Evolutionary conservation across 371 early-diverging fungal genomes (phyloP).

Genomic region (Mucor ambiguus): DNA sequence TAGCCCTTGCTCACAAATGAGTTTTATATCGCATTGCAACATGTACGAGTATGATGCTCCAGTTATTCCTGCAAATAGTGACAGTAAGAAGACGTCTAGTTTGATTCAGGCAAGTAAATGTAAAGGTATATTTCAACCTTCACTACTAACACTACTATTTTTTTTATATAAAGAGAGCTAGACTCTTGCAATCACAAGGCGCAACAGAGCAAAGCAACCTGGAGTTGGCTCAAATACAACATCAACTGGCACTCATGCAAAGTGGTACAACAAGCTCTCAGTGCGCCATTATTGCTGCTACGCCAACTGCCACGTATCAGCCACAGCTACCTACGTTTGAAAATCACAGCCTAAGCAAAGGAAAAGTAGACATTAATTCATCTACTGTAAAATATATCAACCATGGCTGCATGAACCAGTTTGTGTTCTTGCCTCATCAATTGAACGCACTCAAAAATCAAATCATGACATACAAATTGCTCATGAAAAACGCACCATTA

Average conservation of each 20-base stretch:
- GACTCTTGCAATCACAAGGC: slow-evolving; percentile 49
- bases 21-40: slow-evolving; percentile 7
- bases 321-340: not conserved
- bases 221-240: slow-evolving; percentile 65
- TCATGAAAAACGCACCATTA: slow-evolving; percentile 72
- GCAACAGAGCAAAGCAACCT: slow-evolving; percentile 66
- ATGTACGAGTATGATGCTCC: not conserved
- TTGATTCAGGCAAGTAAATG: slow-evolving; percentile 10
- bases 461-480: slow-evolving; percentile 76
- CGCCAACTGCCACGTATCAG: not conserved
- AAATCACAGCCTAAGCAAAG: not conserved
- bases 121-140: not conserved
- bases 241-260: slow-evolving; percentile 35
- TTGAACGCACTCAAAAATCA: slow-evolving; percentile 69
- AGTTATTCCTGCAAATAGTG: slow-evolving; percentile 4
- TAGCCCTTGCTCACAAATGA: not conserved
- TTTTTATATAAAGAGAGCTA: too few relatives aligned
- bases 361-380: not conserved
- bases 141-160: not conserved
- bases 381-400: not conserved
- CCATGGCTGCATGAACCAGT: not conserved
- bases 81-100: not conserved
- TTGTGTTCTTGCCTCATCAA: slow-evolving; percentile 61
- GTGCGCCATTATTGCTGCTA: not conserved
- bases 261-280: not conserved